Conservation (phyloP, 2,329 filamentous ascomycete genomes). For the Epichloe gansuensis region DNA sequence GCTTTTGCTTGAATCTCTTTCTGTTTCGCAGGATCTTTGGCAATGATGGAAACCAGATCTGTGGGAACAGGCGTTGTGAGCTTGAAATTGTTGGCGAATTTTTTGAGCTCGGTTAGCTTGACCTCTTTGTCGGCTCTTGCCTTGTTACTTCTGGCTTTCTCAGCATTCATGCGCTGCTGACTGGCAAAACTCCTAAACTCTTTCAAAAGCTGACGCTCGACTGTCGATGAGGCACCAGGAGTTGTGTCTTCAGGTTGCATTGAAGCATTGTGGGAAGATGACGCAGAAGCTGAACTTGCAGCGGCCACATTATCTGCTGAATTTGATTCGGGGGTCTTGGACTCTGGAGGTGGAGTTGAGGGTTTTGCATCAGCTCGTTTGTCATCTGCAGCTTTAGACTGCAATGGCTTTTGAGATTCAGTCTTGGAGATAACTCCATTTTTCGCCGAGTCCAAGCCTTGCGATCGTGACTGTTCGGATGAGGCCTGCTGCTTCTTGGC, state of each 20-base stretch:
- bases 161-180: constrained; percentile 40
- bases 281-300: constrained; percentile 22
- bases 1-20: constrained; percentile 85
- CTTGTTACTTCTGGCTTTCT: constrained; percentile 44
- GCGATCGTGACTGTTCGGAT: constrained; percentile 13
- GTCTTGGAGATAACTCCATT: constrained; percentile 18
- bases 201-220: constrained; percentile 47
- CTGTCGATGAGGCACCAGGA: constrained; percentile 38
- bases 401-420: constrained; percentile 14
- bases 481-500: constrained; percentile 23
- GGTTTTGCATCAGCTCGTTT: constrained; percentile 22
- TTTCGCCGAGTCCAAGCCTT: constrained; percentile 16
- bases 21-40: constrained; percentile 92
- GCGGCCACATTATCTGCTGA: constrained; percentile 13
- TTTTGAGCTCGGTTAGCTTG: constrained; percentile 87
- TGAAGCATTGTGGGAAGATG: constrained; percentile 26
- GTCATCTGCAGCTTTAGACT: constrained; percentile 18
- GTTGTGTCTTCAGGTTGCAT: constrained; percentile 25
- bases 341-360: constrained; percentile 11
- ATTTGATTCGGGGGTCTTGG: constrained; percentile 18
- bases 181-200: constrained; percentile 53
- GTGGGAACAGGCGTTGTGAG: constrained; percentile 81
- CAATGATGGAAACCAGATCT: constrained; percentile 87
- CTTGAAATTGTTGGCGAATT: constrained; percentile 90
- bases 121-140: constrained; percentile 70